Evolutionary conservation across 306 rosid species (phyloP), one percentile per base, ranked within the genome.

Genomic region (Carpinus viminea): DNA sequence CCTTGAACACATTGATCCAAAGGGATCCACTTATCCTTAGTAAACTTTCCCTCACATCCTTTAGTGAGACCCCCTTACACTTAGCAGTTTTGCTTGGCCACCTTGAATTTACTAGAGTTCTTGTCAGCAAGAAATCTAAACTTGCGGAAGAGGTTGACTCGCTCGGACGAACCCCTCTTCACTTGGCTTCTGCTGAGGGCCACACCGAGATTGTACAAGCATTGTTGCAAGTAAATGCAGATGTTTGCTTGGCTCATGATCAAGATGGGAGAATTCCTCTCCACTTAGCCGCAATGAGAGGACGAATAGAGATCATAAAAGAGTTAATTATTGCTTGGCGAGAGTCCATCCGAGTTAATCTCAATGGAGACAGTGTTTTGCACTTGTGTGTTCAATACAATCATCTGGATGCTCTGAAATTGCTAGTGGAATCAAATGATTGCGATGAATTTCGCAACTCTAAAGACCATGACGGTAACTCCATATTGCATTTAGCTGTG

Each of bases 241-340:
- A 21, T 5, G 50, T 51, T n/a, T 81, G 81, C 17, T 7, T 43
- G 7, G 12, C 16, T 1, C 17, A 1, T 51, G 69, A 81, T n/a
- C 59, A 81, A 17, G 56, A 60, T 48, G 80, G 57, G 4, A 76
- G 43, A 38, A 72, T 76, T 13, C 74, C 81, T 76, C 69, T 81
- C 26, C 86, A 83, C 28, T 74, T 73, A 8, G 82, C 79, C 0
- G 68, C 55, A 15, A 69, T 74, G 11, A 78, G 76, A 59, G 86
- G 73, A 7, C 10, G 51, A 1, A 0, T 20, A 9, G 66, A 57
- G 38, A 76, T 78, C 31, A 65, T 54, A 16, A 20, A 41, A 9
- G 71, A 13, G 16, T 31, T 82, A 3, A 47, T 77, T 2, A 16
- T 12, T 17, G 64, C 48, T 2, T 45, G 21, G 31, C 70, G 5